A percentile compares a stretch with the other conserved stretches of the same genome.
Evolutionary conservation across 148 eudicot species (phyloP).

Genomic region (Diospyros lotus): DNA sequence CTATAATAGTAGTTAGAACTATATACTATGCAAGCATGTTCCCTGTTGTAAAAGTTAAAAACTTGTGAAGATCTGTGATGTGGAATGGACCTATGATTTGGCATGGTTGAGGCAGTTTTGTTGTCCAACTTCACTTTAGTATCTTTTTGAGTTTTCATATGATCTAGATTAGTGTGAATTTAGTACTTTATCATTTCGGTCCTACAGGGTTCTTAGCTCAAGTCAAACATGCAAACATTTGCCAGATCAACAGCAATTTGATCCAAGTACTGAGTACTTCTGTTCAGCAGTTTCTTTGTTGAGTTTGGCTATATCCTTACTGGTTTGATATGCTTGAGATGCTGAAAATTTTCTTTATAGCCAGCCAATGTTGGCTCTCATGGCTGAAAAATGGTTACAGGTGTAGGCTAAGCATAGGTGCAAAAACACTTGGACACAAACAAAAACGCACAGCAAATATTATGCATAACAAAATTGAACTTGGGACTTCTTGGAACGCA

Average conservation of each 20-base stretch:
- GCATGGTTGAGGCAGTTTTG: background rate
- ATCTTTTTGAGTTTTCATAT: background rate
- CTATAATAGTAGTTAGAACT: background rate
- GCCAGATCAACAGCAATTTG: background rate
- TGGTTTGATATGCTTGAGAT: too few species aligned
- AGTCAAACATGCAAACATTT: background rate
- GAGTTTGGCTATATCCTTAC: background rate
- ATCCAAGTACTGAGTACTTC: background rate
- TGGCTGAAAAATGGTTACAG: too few species aligned
- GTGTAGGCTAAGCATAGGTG: too few species aligned
- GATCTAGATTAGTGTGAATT: background rate
- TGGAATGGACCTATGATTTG: background rate
- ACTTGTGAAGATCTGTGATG: too few species aligned
- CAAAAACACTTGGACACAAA: too few species aligned
- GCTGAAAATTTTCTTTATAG: too few species aligned
- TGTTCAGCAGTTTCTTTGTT: background rate
- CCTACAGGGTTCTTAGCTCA: background rate
- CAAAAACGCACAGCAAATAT: too few species aligned
- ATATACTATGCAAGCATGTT: too few species aligned
- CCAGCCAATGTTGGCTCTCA: too few species aligned
- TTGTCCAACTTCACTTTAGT: background rate
- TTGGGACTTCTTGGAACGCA: too few species aligned
- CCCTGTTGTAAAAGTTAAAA: too few species aligned
- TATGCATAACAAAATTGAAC: too few species aligned
- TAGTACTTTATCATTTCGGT: background rate